Conservation (phyloP, 2,329 filamentous ascomycete species). For the Hysterium pulicare region DNA sequence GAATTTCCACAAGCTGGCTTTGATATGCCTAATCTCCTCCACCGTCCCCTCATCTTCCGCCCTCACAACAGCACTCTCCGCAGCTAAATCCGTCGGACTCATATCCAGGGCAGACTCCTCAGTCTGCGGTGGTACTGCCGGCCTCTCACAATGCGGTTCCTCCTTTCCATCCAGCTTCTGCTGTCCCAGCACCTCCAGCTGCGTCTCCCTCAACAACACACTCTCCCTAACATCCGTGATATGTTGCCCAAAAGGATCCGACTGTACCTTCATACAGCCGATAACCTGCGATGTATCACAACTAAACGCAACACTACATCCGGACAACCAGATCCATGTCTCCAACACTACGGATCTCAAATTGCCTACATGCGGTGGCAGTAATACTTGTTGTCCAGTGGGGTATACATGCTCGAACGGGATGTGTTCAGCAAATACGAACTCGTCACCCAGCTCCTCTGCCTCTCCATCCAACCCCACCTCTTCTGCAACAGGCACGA, state of each 20-base stretch:
- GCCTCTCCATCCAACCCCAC: slow-evolving; percentile 14
- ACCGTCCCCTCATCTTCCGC: slow-evolving; percentile 18
- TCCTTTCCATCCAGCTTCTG: slow-evolving; percentile 64
- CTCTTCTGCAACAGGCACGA: slow-evolving; percentile 16
- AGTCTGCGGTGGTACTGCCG: slow-evolving; percentile 51
- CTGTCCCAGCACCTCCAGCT: slow-evolving; percentile 55
- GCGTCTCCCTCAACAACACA: slow-evolving; percentile 57
- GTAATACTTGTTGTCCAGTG: slow-evolving; percentile 64
- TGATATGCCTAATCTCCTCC: slow-evolving; percentile 28
- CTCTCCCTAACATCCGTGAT: slow-evolving; percentile 60
- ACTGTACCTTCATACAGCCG: slow-evolving; percentile 60
- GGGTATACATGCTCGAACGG: slow-evolving; percentile 62
- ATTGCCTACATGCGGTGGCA: slow-evolving; percentile 56
- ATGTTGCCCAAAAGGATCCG: slow-evolving; percentile 61
- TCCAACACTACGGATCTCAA: slow-evolving; percentile 53
- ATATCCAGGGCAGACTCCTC: slow-evolving; percentile 23
- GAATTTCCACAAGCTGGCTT: slow-evolving; percentile 31
- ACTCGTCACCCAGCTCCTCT: slow-evolving; percentile 26
- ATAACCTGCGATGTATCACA: slow-evolving; percentile 62
- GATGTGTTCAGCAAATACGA: slow-evolving; percentile 51
- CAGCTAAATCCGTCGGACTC: slow-evolving; percentile 25
- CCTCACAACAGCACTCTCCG: slow-evolving; percentile 18
- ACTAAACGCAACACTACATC: slow-evolving; percentile 58
- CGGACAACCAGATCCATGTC: slow-evolving; percentile 63
- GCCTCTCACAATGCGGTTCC: slow-evolving; percentile 51